These are phyloP conservation scores for Microcos paniculata DNA, from an alignment of 345 rosid genomes.

Conservation along the genomic window DNA sequence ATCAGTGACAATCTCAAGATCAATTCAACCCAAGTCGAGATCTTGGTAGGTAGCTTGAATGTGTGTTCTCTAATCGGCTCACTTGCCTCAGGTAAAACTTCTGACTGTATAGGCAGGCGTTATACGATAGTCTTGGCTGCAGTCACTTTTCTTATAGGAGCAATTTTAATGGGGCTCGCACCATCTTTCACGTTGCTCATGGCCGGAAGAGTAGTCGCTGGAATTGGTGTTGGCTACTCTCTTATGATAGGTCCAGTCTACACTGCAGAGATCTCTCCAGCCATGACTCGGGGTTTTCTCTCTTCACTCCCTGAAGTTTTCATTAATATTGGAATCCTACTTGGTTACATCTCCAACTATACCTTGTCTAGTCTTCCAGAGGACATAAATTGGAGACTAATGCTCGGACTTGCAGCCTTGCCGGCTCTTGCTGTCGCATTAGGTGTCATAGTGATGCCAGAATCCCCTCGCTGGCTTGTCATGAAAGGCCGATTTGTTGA, in stretches of 20 bases:
- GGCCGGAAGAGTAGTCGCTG: constrained; percentile 55
- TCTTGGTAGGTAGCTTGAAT: constrained; percentile 58
- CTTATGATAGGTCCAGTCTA: constrained; percentile 66
- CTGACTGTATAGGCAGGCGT: constrained; percentile 55
- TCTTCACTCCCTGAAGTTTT: constrained; percentile 63
- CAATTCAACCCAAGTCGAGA: constrained; percentile 42
- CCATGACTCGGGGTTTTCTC: constrained; percentile 48
- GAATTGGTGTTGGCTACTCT: constrained; percentile 58
- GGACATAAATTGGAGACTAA: constrained; percentile 44
- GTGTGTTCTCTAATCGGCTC: constrained; percentile 56
- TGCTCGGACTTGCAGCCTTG: constrained; percentile 53
- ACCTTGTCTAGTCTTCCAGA: constrained; percentile 38
- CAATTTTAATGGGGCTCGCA: constrained; percentile 52
- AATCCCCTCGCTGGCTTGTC: constrained; percentile 65
- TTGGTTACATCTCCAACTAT: constrained; percentile 51
- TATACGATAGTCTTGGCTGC: constrained; percentile 57
- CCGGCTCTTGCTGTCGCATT: constrained; percentile 35
- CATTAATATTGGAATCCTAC: constrained; percentile 44
- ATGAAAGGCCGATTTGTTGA: constrained; percentile 46
- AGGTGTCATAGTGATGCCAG: constrained; percentile 43
- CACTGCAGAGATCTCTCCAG: constrained; percentile 52
- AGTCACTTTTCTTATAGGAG: constrained; percentile 48
- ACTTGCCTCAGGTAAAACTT: constrained; percentile 53
- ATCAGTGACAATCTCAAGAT: constrained; percentile 48
- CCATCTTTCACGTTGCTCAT: constrained; percentile 46